Conservation (phyloP, 139 green algal species). For the Auxenochlorella pyrenoidosa region DNA sequence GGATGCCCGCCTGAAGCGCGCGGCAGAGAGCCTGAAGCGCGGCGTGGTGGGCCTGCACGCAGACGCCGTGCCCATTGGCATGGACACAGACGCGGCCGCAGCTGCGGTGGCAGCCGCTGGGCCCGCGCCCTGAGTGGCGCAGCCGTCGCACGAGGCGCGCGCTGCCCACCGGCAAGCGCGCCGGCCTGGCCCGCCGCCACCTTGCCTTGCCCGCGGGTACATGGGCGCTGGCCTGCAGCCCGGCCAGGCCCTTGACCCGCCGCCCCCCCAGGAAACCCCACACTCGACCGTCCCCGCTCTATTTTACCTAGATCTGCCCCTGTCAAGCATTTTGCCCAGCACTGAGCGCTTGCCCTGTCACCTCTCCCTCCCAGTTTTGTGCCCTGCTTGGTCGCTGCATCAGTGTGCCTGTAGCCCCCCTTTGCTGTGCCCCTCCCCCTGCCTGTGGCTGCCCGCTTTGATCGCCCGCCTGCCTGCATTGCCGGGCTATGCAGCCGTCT, state of each 20-base stretch:
- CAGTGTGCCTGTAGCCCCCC: neutral
- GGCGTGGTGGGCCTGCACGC: slow-evolving; percentile 4
- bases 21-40: slow-evolving; percentile 7
- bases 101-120: neutral
- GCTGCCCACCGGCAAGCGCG: too few species aligned
- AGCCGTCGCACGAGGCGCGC: too few species aligned
- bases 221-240: too few species aligned
- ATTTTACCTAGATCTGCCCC: neutral
- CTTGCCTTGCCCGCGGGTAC: too few species aligned
- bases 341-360: neutral
- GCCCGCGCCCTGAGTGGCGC: too few species aligned
- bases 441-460: neutral
- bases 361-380: neutral
- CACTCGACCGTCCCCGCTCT: neutral
- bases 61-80: neutral
- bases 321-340: neutral
- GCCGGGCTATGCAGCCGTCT: neutral
- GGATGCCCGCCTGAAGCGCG: neutral
- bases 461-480: too few species aligned
- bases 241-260: neutral
- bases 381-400: neutral
- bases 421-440: neutral
- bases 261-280: neutral
- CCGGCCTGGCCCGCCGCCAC: too few species aligned
- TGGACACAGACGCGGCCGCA: neutral